These are phyloP conservation scores for Platanthera zijinensis DNA, from an alignment of 106 monocot species.

Conservation along the genomic window DNA sequence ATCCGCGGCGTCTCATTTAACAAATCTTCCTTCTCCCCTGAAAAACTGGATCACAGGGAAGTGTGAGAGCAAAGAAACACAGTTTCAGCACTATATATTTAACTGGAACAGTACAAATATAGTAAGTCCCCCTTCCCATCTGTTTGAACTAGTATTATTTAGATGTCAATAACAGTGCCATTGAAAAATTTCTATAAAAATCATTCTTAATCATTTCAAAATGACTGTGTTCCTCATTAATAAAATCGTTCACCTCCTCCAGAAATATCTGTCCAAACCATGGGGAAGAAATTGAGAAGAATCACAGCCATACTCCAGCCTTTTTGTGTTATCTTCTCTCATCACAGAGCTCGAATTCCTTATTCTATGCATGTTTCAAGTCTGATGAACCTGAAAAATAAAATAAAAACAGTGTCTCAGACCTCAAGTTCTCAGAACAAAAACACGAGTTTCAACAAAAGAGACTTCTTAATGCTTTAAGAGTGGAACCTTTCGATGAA, in stretches of 20 bases:
- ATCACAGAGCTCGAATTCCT: background rate
- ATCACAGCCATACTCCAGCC: conserved; percentile 5
- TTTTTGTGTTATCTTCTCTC: background rate
- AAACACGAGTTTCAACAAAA: background rate
- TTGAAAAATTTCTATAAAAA: too few species aligned
- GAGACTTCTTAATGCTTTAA: background rate
- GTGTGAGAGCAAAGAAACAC: background rate
- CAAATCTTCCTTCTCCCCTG: conserved; percentile 30
- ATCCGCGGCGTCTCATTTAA: conserved; percentile 47
- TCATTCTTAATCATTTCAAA: background rate
- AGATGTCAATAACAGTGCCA: too few species aligned
- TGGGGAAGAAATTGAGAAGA: background rate
- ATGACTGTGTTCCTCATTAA: background rate
- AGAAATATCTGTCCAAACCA: background rate
- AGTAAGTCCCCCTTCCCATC: too few species aligned
- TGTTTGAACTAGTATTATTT: too few species aligned
- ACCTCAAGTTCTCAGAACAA: background rate
- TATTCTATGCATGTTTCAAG: background rate
- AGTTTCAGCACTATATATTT: background rate
- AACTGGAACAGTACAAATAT: background rate
- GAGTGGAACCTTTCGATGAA: background rate
- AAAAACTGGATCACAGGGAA: conserved; percentile 26
- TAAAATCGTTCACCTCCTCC: conserved; percentile 7
- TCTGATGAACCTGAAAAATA: background rate
- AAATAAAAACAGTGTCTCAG: background rate